Evolutionary conservation across 1,284 basidiomycete genomes (phyloP), one percentile per base, ranked within the genome.

Genomic region (Fomitopsis pinicola): DNA sequence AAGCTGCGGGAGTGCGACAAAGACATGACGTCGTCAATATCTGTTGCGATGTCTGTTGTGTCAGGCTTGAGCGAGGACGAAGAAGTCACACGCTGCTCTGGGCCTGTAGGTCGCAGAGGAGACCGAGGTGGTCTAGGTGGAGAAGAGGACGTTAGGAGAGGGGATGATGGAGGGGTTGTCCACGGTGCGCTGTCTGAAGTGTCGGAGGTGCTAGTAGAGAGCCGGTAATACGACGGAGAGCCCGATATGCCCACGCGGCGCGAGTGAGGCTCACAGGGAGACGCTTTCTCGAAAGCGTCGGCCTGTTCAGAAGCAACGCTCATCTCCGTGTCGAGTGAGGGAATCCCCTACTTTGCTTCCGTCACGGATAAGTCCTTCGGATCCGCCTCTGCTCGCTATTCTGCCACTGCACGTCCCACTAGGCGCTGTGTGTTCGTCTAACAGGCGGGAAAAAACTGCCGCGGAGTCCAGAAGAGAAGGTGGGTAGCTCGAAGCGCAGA

Each of bases 41-140:
- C 46, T 28, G 58, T 10, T 55, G 60, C 42, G 57, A 59, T 36
- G 40, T 61, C 61, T 59, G 63, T 55, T 59, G 62, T 50, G 54
- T 63, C 55, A 40, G 57, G 36, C n/a, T 44, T 48, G 52, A 63
- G 42, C 30, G 63, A 53, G 28, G 60, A 50, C 28, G 65, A 57
- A 3, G 35, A 36, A 40, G 38, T 12, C 38, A 54, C 50, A 9
- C 61, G 62, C 26, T 61, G 58, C 26, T 62, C 40, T 28, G 59
- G 61, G 38, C 63, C 50, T 35, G 58, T 65, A 42, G 68, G 71
- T 60, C 72, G 64, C 58, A 71, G 65, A 36, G 74, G 70, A 26
- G 70, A 73, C 58, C 73, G 68, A 30, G 71, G 71, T 14, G 74
- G 75, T 54, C 73, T 68, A 46, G 74, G 72, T 44, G 74, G 73